A percentile compares a stretch with the other conserved stretches of the same genome.
These are phyloP conservation scores for Xylaria acuta DNA, from an alignment of 495 filamentous ascomycete species.

Conservation along the genomic window DNA sequence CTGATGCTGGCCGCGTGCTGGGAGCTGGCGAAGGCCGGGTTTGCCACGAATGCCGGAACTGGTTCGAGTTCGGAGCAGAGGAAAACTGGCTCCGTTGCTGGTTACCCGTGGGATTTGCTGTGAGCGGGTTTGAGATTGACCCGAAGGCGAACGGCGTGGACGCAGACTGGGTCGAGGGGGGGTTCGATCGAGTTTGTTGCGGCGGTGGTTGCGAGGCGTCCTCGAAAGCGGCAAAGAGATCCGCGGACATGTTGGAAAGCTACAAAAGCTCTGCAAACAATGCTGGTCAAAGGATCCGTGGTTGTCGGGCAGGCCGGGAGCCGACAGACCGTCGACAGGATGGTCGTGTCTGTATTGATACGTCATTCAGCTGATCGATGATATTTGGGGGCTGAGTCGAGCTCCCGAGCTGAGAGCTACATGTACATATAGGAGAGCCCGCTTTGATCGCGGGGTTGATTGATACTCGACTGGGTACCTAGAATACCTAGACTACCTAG, in stretches of 20 bases:
- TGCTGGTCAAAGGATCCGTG: neutral
- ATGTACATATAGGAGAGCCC: no score
- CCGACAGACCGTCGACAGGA: no score
- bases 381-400: constrained; percentile 5
- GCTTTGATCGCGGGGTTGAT: neutral
- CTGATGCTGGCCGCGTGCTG: constrained; percentile 2
- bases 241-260: constrained; percentile 67
- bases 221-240: constrained; percentile 76
- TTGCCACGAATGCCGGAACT: constrained; percentile 13
- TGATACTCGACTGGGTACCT: neutral
- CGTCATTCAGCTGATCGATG: constrained; percentile 1
- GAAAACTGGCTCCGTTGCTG: constrained; percentile 31
- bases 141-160: constrained; percentile 29
- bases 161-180: constrained; percentile 20
- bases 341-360: constrained; percentile 1
- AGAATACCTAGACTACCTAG: neutral
- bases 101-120: constrained; percentile 24
- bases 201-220: constrained; percentile 40
- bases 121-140: constrained; percentile 32
- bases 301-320: neutral
- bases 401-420: constrained; percentile 3
- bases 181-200: constrained; percentile 36
- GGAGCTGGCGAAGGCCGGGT: constrained; percentile 1
- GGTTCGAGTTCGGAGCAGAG: constrained; percentile 22
- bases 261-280: neutral